Conservation (phyloP, 2,329 filamentous ascomycete species). For the Nemania abortiva region DNA sequence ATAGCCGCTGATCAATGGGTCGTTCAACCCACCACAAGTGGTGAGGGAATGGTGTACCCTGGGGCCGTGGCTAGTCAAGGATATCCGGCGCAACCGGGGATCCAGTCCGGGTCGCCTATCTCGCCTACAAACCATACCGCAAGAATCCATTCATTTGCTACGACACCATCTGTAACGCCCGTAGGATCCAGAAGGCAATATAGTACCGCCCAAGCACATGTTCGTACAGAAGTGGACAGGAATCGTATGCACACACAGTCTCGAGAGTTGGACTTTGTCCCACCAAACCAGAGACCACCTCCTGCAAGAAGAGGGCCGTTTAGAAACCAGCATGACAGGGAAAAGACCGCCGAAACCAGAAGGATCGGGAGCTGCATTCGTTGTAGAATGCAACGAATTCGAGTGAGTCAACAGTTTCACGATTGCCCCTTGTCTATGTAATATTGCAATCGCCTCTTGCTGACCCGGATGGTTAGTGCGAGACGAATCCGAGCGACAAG, state of each 20-base stretch:
- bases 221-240: constrained; percentile 41
- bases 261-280: constrained; percentile 52
- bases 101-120: constrained; percentile 41
- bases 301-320: constrained; percentile 65
- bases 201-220: constrained; percentile 31
- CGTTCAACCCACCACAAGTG: constrained; percentile 50
- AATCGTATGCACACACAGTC: constrained; percentile 37
- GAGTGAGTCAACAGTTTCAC: constrained; percentile 58
- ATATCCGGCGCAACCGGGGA: constrained; percentile 45
- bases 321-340: constrained; percentile 62
- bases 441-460: constrained; percentile 12
- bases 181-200: constrained; percentile 40
- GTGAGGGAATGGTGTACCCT: constrained; percentile 59
- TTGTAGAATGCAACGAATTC: constrained; percentile 72
- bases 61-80: constrained; percentile 42
- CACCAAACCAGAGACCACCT: constrained; percentile 53
- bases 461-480: constrained; percentile 59
- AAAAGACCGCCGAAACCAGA: constrained; percentile 68
- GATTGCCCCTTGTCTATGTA: constrained; percentile 1
- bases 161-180: constrained; percentile 33
- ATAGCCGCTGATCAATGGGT: constrained; percentile 44
- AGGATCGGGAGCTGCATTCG: constrained; percentile 70
- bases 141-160: constrained; percentile 36
- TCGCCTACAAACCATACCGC: constrained; percentile 43
- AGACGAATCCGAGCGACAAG: constrained; percentile 61